Base-by-base conservation (phyloP, 495 filamentous ascomycete species). In the Talaromyces liani region DNA sequence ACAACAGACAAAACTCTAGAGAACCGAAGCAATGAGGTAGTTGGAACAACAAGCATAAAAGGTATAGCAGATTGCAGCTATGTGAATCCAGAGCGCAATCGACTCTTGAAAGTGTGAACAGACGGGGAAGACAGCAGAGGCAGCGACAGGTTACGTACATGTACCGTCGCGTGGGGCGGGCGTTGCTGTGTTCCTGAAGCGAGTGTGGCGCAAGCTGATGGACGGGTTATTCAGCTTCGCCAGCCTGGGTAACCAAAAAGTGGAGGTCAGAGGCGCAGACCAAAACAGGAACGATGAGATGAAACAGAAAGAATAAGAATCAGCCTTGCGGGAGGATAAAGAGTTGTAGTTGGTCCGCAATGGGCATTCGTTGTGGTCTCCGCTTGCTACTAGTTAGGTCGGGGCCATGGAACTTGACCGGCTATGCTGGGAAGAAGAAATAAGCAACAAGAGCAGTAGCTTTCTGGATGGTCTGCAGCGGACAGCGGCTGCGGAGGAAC, bases 181-280 rank as follows among this genome's bases (percentile, higher is more conserved):
- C 69, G 60, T 49, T 61, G 60, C 56, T 18, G 45, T 62, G 60
- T 76, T 74, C 74, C 69, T 69, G 72, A 72, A 71, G 69, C 70
- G 72, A 78, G 74, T 78, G 77, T 80, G 76, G 77, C 77, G 77
- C 76, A 80, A 80, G 76, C 76, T 80, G 74, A 79, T 71, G 68
- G 73, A 70, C 68, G 65, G 36, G 18, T 16, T 71, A 14, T 78
- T 80, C 76, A 78, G 77, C 75, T 77, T 70, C 63, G 56, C 60
- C 41, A 36, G 55, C n/a, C 55, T 33, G 55, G 55, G 55, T 25
- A 20, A 20, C 47, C n/a, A 3, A 24, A 55, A 55, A 58, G 55
- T 27, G 45, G 60, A 62, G 41, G 60, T 22, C n/a, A 49, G 60
- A 51, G 60, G 60, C 60, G 60, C 60, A 62, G 60, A 20, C 27